Evolutionary conservation across 176 grass and related monocot genomes (phyloP), one percentile per base, ranked within the genome.

Genomic region (Cenchrus americanus): DNA sequence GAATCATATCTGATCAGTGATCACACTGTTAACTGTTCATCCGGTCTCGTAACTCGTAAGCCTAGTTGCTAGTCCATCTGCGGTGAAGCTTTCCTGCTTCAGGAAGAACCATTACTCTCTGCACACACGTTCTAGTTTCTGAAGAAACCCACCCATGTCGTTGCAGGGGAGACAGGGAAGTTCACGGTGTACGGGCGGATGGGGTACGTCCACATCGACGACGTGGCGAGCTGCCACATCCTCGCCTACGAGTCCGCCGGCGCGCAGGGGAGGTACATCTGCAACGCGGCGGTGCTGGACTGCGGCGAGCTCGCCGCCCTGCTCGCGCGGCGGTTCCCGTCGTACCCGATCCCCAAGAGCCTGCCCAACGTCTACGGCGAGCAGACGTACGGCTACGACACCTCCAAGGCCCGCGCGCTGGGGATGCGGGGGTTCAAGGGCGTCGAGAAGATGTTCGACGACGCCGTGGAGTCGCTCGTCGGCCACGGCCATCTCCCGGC

Each of bases 131-230:
- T 80, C 0, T 48, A 63, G 59, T 10, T 30, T 30, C 27, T 30
- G 27, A 30, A 30, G 27, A 30, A 30, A 30, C 27, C 27, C 27
- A 30, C 27, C 27, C 26, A 34, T 63, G 70, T 32, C 10, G 3
- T 51, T 81, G 69, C 91, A 94, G 92, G 95, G 21, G 88, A 88
- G 81, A 73, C 75, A 12, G 86, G 75, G 13, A 97, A 84, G 66
- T 97, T 97, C 81, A 91, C 92, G 48, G 67, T 53, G 83, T 88
- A 91, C 73, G 92, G 95, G 40, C 91, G 92, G 78, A 97, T 94
- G 92, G 92, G 95, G 64, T 97, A 94, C 66, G 90, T 97, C 60
- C 95, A 93, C 82, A 97, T 94, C 73, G 95, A 94, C 84, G 90
- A 97, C 49, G 90, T 93, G 21, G 90, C 92, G 7, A 86, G 78